Evolutionary conservation across 108 stramenopile genomes (phyloP).

Genomic region (Bacterosira constricta): DNA sequence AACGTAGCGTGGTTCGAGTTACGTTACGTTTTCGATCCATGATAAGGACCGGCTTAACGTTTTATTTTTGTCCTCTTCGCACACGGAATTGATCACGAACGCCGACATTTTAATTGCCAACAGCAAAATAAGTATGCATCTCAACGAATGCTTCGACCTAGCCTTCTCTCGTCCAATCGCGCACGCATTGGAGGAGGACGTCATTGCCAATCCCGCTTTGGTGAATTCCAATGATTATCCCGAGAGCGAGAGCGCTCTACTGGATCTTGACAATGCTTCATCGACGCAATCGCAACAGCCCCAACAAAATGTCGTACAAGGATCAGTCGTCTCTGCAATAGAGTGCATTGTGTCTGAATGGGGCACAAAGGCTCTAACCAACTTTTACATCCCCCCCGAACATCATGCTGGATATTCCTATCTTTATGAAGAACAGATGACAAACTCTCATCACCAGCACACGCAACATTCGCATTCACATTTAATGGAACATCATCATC

Average conservation of each 20-base stretch:
- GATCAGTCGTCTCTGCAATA: constrained; percentile 17
- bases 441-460: neutral
- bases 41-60: no score
- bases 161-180: neutral
- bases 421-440: constrained; percentile 13
- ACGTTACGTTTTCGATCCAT: no score
- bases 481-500: constrained; percentile 3
- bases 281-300: neutral
- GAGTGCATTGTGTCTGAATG: constrained; percentile 40
- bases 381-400: constrained; percentile 50
- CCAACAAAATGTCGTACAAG: neutral
- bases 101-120: no score
- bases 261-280: neutral
- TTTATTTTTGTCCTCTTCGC: no score
- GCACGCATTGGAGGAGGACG: neutral
- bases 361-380: constrained; percentile 34
- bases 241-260: neutral
- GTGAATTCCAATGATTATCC: neutral
- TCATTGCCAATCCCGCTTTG: no score
- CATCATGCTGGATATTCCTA: constrained; percentile 47
- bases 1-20: no score
- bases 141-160: constrained; percentile 42
- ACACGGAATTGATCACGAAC: no score
- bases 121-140: constrained; percentile 30
- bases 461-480: neutral